Percentiles rank a stretch among this genome's conserved stretches.
Conservation (phyloP, 495 filamentous ascomycete genomes). For the Penicillium roqueforti region DNA sequence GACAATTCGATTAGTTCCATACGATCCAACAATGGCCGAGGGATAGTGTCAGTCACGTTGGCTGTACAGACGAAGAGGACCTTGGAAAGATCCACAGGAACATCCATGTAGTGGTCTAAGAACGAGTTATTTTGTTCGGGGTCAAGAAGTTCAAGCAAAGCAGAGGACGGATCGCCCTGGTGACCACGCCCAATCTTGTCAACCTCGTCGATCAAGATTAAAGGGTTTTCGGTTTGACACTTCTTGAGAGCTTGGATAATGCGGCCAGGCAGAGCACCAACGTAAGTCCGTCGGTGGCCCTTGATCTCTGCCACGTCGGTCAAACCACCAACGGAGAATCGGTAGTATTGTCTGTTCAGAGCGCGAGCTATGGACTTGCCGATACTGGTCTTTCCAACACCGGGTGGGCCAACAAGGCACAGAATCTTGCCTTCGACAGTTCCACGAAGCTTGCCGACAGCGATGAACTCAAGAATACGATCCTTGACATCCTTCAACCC, state of each 20-base stretch:
- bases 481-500: conserved; percentile 98
- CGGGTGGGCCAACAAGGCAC: conserved; percentile 94
- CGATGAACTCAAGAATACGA: conserved; percentile 97
- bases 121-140: conserved; percentile 98
- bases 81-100: conserved; percentile 95
- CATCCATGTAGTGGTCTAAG: conserved; percentile 98
- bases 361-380: conserved; percentile 96
- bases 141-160: conserved; percentile 89
- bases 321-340: conserved; percentile 95
- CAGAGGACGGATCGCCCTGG: conserved; percentile 94
- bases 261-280: conserved; percentile 90
- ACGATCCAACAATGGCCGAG: conserved; percentile 86
- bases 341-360: conserved; percentile 91
- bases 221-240: conserved; percentile 95
- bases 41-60: conserved; percentile 98
- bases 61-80: conserved; percentile 99
- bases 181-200: conserved; percentile 97
- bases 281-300: conserved; percentile 93
- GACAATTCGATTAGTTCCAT: conserved; percentile 99
- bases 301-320: conserved; percentile 99
- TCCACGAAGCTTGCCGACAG: conserved; percentile 93
- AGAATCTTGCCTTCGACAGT: conserved; percentile 99
- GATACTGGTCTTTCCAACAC: conserved; percentile 97
- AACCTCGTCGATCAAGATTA: conserved; percentile 95
- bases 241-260: conserved; percentile 99